These are phyloP conservation scores for Phycomyces blakesleeanus DNA, from an alignment of 192 early-diverging fungal genomes.

Conservation along the genomic window DNA sequence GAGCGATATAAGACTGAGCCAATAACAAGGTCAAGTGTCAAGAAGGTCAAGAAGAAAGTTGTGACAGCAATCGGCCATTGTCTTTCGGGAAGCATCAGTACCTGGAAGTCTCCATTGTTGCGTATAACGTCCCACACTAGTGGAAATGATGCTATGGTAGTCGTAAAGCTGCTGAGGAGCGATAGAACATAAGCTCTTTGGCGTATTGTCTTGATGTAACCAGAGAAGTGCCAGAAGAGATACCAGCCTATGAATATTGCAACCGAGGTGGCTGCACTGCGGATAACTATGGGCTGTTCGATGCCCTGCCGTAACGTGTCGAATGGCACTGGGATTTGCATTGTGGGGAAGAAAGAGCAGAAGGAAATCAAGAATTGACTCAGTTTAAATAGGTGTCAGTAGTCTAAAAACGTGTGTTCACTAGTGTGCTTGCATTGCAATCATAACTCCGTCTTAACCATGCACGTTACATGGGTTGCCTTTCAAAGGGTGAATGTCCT, in stretches of 20 bases:
- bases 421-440: no score
- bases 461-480: no score
- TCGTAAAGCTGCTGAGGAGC: constrained; percentile 27
- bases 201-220: neutral
- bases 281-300: neutral
- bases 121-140: constrained; percentile 11
- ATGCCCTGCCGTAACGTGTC: neutral
- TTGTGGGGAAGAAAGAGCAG: neutral
- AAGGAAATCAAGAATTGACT: no score
- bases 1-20: constrained; percentile 52
- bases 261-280: neutral
- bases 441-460: no score
- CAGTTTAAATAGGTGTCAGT: no score
- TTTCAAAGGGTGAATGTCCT: no score
- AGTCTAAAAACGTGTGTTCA: no score
- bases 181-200: constrained; percentile 28
- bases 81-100: constrained; percentile 14
- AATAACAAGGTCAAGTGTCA: constrained; percentile 50
- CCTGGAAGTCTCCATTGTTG: constrained; percentile 5
- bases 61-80: constrained; percentile 35
- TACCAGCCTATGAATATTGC: neutral
- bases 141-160: constrained; percentile 19
- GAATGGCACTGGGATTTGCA: neutral
- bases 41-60: constrained; percentile 52
- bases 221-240: neutral